Base-by-base conservation (phyloP, 208 protist genomes). In the Polymyxa betae region DNA sequence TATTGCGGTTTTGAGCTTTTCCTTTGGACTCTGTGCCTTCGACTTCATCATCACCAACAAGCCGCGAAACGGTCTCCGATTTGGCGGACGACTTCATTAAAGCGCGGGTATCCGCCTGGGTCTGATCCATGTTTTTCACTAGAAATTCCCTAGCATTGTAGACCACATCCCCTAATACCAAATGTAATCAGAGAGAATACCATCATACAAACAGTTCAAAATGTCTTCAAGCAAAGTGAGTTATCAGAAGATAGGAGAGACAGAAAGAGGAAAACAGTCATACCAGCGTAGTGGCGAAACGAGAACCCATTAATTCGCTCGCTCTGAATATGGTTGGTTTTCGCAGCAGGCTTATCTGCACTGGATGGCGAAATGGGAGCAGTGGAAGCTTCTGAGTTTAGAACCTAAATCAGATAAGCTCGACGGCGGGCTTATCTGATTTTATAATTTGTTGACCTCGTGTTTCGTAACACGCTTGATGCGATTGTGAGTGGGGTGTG, bases 51-150 rank as follows among this genome's bases (percentile, higher is more conserved):
- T 82, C 72, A 5, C 35, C 72, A 35, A 35, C 72, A 35, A 82
- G 72, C n/a, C 35, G 5, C 72, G 72, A 12, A n/a, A 82, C n/a
- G 10, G 35, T n/a, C 5, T 35, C n/a, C 5, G n/a, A 38, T 12
- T 82, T 82, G 72, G 72, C 5, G 72, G 72, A 82, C 12, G n/a
- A 82, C n/a, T 82, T 82, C 40, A 82, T 20, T 12, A 82, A n/a
- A 5, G 16, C n/a, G 16, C 35, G 5, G 16, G 72, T 82, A 35
- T 82, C 72, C 16, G 5, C 72, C 40, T 82, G 72, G 12, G 72
- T 82, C 35, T 82, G 72, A 43, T 82, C 72, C 72, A 82, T 82
- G 72, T 82, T 82, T 35, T 82, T 82, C 72, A 82, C n/a, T 16
- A 82, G n/a, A 43, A 82, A 82, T 35, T 82, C 72, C 40, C 72